Conservation (phyloP, 192 early-diverging fungal genomes). For the Linderina pennispora region DNA sequence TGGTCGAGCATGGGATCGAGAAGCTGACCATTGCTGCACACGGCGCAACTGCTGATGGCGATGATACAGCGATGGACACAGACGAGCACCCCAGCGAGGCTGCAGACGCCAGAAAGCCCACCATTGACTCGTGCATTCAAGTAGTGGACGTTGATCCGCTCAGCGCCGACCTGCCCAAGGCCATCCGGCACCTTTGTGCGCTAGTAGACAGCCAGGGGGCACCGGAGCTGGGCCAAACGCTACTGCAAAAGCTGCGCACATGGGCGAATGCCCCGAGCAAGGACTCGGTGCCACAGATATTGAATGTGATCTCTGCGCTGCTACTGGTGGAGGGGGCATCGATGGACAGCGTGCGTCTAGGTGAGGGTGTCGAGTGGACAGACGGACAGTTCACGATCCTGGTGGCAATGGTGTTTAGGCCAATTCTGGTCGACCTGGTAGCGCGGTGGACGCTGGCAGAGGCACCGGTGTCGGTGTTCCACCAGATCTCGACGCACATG, state of each 20-base stretch:
- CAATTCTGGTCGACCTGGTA: constrained; percentile 73
- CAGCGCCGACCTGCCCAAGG: constrained; percentile 34
- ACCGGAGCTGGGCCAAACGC: constrained; percentile 1
- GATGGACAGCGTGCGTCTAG: not conserved
- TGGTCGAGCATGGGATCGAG: constrained; percentile 26
- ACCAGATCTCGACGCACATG: constrained; percentile 2
- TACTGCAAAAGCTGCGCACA: constrained; percentile 7
- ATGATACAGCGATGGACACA: not conserved
- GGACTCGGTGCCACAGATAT: constrained; percentile 1
- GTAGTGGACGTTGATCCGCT: constrained; percentile 36
- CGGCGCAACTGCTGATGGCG: not conserved
- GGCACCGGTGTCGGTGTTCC: constrained; percentile 29
- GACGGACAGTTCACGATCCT: constrained; percentile 29
- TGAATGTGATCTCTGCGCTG: constrained; percentile 26
- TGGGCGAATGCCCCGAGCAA: constrained; percentile 18
- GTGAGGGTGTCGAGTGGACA: constrained; percentile 12
- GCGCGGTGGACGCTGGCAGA: constrained; percentile 64
- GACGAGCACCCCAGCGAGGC: too few relatives aligned
- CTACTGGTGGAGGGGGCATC: constrained; percentile 20
- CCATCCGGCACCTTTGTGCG: constrained; percentile 4
- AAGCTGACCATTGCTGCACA: constrained; percentile 19
- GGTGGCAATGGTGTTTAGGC: constrained; percentile 50
- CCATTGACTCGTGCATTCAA: too few relatives aligned
- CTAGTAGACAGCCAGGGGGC: not conserved
- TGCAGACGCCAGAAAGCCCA: too few relatives aligned